Conservation (phyloP, 352 stramenopile species). For the Blastocystis sp. region DNA sequence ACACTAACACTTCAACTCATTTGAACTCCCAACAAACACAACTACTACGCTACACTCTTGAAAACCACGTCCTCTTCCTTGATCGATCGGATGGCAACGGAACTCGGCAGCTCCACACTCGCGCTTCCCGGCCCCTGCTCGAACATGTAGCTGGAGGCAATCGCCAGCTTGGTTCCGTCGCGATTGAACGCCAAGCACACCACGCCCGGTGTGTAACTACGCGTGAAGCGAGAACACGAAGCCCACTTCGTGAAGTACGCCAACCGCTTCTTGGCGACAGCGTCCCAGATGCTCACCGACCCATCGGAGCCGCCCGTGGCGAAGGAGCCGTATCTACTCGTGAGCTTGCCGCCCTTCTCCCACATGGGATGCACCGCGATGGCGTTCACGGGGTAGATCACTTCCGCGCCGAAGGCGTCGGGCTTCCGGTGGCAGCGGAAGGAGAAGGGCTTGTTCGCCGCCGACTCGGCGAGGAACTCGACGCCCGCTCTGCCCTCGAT, state of each 20-base stretch:
- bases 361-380: slow-evolving; percentile 90
- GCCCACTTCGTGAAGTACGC: slow-evolving; percentile 79
- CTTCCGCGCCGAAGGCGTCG: slow-evolving; percentile 75
- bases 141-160: slow-evolving; percentile 94
- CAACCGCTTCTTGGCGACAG: slow-evolving; percentile 91
- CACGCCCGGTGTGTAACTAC: slow-evolving; percentile 81
- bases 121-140: slow-evolving; percentile 84
- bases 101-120: not conserved
- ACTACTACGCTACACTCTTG: not conserved
- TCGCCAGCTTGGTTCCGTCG: slow-evolving; percentile 89
- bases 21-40: no score
- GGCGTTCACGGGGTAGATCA: slow-evolving; percentile 92
- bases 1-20: no score
- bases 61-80: slow-evolving; percentile 6
- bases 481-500: slow-evolving; percentile 94
- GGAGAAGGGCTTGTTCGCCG: slow-evolving; percentile 86
- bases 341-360: not conserved
- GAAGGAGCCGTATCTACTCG: slow-evolving; percentile 84
- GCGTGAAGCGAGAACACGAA: not conserved
- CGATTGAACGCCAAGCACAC: slow-evolving; percentile 90
- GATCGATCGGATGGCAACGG: slow-evolving; percentile 33
- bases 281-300: slow-evolving; percentile 77
- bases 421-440: slow-evolving; percentile 95
- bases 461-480: slow-evolving; percentile 88
- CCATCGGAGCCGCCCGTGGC: slow-evolving; percentile 92